Percentiles rank a stretch among this genome's conserved stretches.
Evolutionary conservation across 192 early-diverging fungal genomes (phyloP).

Genomic region (Lobosporangium transversale): DNA sequence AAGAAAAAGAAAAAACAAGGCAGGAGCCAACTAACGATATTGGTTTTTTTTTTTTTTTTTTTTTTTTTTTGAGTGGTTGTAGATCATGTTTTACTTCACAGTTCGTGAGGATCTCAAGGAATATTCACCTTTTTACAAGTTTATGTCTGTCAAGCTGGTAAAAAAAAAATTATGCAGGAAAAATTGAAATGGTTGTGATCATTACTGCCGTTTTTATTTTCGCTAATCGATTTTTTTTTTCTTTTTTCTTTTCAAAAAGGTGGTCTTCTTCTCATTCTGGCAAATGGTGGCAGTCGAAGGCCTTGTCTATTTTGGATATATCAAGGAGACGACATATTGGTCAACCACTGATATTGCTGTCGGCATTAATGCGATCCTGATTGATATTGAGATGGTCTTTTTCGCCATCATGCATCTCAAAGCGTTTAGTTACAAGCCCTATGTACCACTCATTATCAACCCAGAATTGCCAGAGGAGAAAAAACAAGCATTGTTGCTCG

Average conservation of each 20-base stretch:
- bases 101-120: constrained; percentile 40
- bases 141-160: constrained; percentile 52
- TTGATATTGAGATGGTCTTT: constrained; percentile 54
- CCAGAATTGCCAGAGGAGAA: constrained; percentile 16
- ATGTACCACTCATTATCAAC: constrained; percentile 34
- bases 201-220: too few relatives aligned
- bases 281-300: constrained; percentile 40
- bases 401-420: constrained; percentile 48
- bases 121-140: constrained; percentile 50
- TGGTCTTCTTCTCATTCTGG: constrained; percentile 57
- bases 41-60: constrained; percentile 3
- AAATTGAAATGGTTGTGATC: too few relatives aligned
- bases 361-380: constrained; percentile 45
- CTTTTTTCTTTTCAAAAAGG: constrained; percentile 7
- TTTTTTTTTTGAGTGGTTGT: too few relatives aligned
- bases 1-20: neutral
- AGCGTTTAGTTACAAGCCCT: constrained; percentile 50
- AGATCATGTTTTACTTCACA: constrained; percentile 56
- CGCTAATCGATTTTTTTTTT: neutral
- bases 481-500: neutral
- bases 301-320: constrained; percentile 47
- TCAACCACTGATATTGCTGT: constrained; percentile 40
- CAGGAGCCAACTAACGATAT: neutral
- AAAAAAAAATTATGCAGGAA: neutral
- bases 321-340: constrained; percentile 46